Evolutionary conservation across 371 early-diverging fungal genomes (phyloP), one percentile per base, ranked within the genome.

Genomic region (Rhizopus stolonifer): DNA sequence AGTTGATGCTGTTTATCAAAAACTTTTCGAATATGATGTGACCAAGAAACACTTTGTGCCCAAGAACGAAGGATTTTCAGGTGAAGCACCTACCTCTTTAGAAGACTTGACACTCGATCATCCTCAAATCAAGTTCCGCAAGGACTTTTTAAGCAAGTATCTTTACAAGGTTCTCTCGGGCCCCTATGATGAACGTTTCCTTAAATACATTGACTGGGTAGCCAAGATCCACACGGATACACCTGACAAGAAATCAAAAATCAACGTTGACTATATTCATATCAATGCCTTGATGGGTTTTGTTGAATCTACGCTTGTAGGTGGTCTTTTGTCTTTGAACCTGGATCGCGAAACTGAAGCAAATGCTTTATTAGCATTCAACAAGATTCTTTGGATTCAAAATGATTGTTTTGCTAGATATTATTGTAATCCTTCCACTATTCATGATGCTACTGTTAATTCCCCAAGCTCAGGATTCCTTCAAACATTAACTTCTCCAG

Each of bases 321-420:
- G 79, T 25, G 84, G 85, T 14, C 34, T 92, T 32, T 63, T 80
- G 44, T 80, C 80, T 6, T 56, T 84, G 23, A 76, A 80, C 45
- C 65, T 87, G 55, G 86, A 85, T 32, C 70, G 79, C 3, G 82
- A 82, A 9, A 72, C 73, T 0, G 74, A 86, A 42, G 60, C 70
- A 42, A 70, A 73, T 32, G 84, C 84, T 21, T 71, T 90, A 15
- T 64, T 76, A 5, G 93, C 93, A 1, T 91, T 90, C 54, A 84
- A 80, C 71, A 93, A 93, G 76, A 71, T 93, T 31, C 74, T 93
- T 19, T 93, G 93, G 93, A 79, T 93, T 49, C 93, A 93, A 70
- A 93, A 89, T 56, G 93, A 93, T 60, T 79, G 87, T 47, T 93
- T 92, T 70, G 83, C 87, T 32, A 83, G 83, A 65, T 90, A 87